These are phyloP conservation scores for Gracilaria vermiculophylla DNA, from an alignment of 23 red algal species.

Conservation along the genomic window DNA sequence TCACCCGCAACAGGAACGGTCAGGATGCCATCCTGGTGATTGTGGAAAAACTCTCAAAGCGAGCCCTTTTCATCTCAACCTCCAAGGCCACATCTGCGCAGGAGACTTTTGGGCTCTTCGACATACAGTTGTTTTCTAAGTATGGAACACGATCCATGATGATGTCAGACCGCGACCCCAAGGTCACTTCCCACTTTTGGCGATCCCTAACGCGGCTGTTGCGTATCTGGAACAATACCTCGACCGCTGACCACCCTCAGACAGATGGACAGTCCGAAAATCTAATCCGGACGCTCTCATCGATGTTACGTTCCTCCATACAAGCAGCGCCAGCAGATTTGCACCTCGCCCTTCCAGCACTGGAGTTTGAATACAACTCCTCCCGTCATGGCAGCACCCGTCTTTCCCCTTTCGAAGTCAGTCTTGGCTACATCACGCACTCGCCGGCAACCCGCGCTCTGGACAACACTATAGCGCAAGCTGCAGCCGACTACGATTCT, in stretches of 20 bases:
- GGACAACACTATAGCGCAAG: no score
- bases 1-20: not conserved
- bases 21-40: constrained; percentile 7
- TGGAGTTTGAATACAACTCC: constrained; percentile 46
- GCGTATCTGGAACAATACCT: not conserved
- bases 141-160: not conserved
- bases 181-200: not conserved
- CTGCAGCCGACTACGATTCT: no score
- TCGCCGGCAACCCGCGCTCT: not conserved
- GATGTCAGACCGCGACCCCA: not conserved
- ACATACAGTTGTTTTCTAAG: not conserved
- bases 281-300: not conserved
- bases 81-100: not conserved
- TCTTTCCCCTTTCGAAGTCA: not conserved
- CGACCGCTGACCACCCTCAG: constrained; percentile 11
- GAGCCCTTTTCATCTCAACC: not conserved
- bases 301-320: constrained; percentile 1
- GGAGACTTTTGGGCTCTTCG: not conserved
- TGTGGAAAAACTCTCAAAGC: constrained; percentile 41
- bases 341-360: not conserved
- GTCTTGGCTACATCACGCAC: not conserved
- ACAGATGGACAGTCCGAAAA: constrained; percentile 55
- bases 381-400: not conserved
- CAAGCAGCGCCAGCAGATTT: no score
- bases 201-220: not conserved